Conservation (phyloP, 495 filamentous ascomycete species). For the Penicillium cinerascens region DNA sequence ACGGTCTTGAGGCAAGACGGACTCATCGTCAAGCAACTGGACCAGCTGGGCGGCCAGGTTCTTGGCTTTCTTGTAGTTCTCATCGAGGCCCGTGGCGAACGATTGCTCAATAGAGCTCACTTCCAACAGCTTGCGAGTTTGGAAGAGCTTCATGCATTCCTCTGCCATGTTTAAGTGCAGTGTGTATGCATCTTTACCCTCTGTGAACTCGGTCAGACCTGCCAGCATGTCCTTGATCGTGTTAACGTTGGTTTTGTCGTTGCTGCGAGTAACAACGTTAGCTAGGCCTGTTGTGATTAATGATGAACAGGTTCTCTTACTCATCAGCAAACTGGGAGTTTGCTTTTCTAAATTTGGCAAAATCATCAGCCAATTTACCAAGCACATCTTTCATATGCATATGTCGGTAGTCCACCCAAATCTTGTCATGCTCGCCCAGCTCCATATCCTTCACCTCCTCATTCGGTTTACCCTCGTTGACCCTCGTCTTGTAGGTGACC, state of each 20-base stretch:
- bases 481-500: slow-evolving; percentile 72
- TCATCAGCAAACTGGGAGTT: slow-evolving; percentile 91
- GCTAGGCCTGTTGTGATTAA: not conserved
- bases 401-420: slow-evolving; percentile 93
- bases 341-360: slow-evolving; percentile 81
- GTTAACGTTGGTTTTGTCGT: slow-evolving; percentile 69
- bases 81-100: slow-evolving; percentile 87
- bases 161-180: slow-evolving; percentile 97
- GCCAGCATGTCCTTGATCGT: slow-evolving; percentile 97
- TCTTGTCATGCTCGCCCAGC: slow-evolving; percentile 80
- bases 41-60: slow-evolving; percentile 81
- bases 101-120: slow-evolving; percentile 82
- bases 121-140: slow-evolving; percentile 77
- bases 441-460: slow-evolving; percentile 85
- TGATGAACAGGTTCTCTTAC: slow-evolving; percentile 27
- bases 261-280: slow-evolving; percentile 25
- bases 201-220: slow-evolving; percentile 88
- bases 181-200: slow-evolving; percentile 92
- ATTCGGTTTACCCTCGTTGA: slow-evolving; percentile 65
- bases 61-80: slow-evolving; percentile 88
- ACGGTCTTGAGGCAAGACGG: slow-evolving; percentile 64
- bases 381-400: slow-evolving; percentile 98
- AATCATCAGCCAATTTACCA: slow-evolving; percentile 87
- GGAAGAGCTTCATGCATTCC: slow-evolving; percentile 91
- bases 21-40: slow-evolving; percentile 78